A percentile compares a stretch with the other conserved stretches of the same genome.
Evolutionary conservation across 768 basidiomycete species (phyloP).

Genomic region (Leccinum fibrillosum): DNA sequence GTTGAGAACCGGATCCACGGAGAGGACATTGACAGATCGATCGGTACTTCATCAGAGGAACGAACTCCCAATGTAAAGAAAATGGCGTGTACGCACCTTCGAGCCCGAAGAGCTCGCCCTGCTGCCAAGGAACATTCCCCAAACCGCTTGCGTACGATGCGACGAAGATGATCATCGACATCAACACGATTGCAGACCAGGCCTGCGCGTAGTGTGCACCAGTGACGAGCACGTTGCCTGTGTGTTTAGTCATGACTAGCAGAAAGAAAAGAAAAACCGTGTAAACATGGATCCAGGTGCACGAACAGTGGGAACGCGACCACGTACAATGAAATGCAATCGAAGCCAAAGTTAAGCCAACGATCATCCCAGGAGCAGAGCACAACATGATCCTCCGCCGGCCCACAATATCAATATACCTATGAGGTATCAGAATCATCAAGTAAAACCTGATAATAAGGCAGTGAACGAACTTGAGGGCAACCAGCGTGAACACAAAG

Average conservation of each 20-base stretch:
- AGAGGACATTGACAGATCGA: background rate
- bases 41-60: background rate
- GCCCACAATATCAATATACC: constrained; percentile 64
- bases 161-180: constrained; percentile 82
- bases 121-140: constrained; percentile 85
- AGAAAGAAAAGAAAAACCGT: background rate
- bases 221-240: constrained; percentile 56
- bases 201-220: constrained; percentile 54
- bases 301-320: background rate
- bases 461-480: constrained; percentile 47
- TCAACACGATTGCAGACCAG: constrained; percentile 68
- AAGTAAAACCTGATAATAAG: background rate
- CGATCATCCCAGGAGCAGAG: constrained; percentile 71
- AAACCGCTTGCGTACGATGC: constrained; percentile 78
- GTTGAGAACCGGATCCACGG: background rate
- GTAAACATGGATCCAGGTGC: background rate
- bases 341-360: constrained; percentile 60
- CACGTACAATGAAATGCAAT: constrained; percentile 53
- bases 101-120: constrained; percentile 78
- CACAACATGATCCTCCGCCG: constrained; percentile 66
- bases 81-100: constrained; percentile 45
- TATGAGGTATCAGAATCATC: background rate
- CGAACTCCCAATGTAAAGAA: background rate
- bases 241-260: constrained; percentile 57
- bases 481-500: constrained; percentile 74